A percentile compares a stretch with the other conserved stretches of the same genome.
These are phyloP conservation scores for Phytomonas sp. DNA, from an alignment of 208 protist genomes.

Conservation along the genomic window DNA sequence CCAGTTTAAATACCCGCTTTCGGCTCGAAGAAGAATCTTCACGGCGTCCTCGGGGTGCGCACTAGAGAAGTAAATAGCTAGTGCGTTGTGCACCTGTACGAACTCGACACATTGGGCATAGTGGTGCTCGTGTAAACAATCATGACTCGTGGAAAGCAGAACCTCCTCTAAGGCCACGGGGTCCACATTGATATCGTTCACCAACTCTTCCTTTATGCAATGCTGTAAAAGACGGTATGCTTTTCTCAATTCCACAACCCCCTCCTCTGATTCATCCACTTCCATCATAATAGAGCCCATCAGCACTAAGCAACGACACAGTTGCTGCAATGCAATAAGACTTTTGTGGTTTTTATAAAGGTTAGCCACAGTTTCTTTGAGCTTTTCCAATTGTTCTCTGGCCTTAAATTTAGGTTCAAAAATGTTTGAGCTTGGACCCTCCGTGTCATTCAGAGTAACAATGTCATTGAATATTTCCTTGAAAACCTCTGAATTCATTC, in stretches of 20 bases:
- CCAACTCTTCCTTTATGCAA: conserved; percentile 22
- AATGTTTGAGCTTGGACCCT: conserved; percentile 66
- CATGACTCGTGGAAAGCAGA: conserved; percentile 14
- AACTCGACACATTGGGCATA: conserved; percentile 44
- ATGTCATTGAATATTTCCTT: conserved; percentile 40
- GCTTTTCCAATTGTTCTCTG: conserved; percentile 40
- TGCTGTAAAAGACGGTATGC: conserved; percentile 37
- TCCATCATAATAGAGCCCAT: conserved; percentile 68
- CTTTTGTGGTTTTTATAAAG: conserved; percentile 30
- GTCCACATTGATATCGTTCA: conserved; percentile 16
- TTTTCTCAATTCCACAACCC: conserved; percentile 32
- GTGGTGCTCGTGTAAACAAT: conserved; percentile 13
- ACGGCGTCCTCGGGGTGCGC: conserved; percentile 29
- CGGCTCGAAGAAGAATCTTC: conserved; percentile 44
- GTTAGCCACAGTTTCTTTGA: conserved; percentile 53
- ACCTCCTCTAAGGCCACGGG: conserved; percentile 35
- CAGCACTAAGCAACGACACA: conserved; percentile 61
- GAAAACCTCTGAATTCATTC: conserved; percentile 50
- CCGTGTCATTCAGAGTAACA: conserved; percentile 34
- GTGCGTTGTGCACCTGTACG: conserved; percentile 61
- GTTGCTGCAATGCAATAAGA: conserved; percentile 36
- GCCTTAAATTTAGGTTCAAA: conserved; percentile 71
- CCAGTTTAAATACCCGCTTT: conserved; percentile 57
- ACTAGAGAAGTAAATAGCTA: conserved; percentile 65
- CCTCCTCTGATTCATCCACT: conserved; percentile 64